Base-by-base conservation (phyloP, 169 alveolate genomes). In the Blepharisma undulans region DNA sequence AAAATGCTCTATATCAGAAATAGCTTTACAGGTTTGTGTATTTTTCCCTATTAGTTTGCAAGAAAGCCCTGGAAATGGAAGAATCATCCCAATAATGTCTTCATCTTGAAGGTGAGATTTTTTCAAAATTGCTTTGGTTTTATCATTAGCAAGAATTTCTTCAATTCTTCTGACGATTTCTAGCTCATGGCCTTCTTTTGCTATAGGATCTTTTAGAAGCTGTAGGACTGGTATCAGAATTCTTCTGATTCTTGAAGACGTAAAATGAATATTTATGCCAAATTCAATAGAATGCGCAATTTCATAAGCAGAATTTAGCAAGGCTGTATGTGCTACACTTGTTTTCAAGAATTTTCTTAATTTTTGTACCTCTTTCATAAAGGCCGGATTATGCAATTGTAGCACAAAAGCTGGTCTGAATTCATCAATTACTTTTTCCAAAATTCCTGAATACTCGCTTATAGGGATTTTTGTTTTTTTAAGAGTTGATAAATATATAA, bases 351-450 rank as follows among this genome's bases (percentile, higher is more conserved):
- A 84, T 36, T 33, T 36, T 25, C 74, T 36, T 22, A 84, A n/a
- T 10, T 84, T 84, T 25, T 59, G 71, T 8, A 84, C 77, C 16
- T 59, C 22, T 25, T 48, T 84, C 32, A 25, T 27, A n/a, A 79
- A 30, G 25, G 29, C 66, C 16, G 87, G 77, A 60, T 84, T 84
- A n/a, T 36, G 30, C 16, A 32, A 22, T 32, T 84, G 89, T n/a
- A 84, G 32, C 27, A 84, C 34, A 21, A 84, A 22, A n/a, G 91
- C 91, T 2, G 91, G 91, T 19, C 82, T 27, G 72, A 86, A 86
- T 19, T 86, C 91, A 19, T 60, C 66, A 61, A 86, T 22, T 5
- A 8, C 48, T 16, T 71, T 71, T 72, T 86, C 91, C 16, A 86
- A 30, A 22, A 71, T 21, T 19, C 36, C 33, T 19, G 27, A 18